Conservation (phyloP, 139 green algal species). For the Diplosphaera chodatii region DNA sequence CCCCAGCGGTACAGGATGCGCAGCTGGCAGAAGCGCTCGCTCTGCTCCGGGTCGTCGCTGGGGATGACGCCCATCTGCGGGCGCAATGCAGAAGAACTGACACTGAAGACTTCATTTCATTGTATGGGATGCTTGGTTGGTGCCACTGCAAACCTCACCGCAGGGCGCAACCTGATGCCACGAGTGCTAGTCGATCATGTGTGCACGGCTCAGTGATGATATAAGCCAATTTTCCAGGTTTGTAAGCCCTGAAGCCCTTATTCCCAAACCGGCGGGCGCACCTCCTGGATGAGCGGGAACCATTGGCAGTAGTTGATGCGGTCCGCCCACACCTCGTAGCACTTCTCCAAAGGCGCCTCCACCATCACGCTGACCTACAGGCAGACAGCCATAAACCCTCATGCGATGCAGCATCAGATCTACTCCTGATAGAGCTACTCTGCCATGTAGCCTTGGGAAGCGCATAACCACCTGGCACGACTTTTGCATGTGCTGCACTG, state of each 20-base stretch:
- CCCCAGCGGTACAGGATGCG: background rate
- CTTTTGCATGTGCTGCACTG: background rate
- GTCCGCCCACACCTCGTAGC: background rate
- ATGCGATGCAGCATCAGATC: no score
- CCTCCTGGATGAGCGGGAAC: background rate
- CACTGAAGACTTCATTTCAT: no score
- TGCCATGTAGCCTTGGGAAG: no score
- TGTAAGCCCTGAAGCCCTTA: background rate
- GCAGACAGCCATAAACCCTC: no score
- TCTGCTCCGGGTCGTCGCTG: background rate
- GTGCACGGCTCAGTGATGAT: no score
- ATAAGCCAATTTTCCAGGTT: no score
- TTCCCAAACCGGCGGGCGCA: background rate
- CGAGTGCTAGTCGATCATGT: no score
- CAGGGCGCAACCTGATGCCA: no score
- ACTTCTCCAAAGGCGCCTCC: background rate
- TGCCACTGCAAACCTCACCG: no score
- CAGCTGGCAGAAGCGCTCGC: background rate
- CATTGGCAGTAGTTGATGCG: conserved; percentile 1
- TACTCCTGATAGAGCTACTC: no score
- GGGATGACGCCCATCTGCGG: background rate
- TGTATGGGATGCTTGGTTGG: no score
- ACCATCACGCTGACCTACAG: background rate
- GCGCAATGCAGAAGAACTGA: background rate
- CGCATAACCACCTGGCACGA: no score